Percentiles rank a stretch among this genome's conserved stretches.
Evolutionary conservation across 2,329 filamentous ascomycete species (phyloP).

Genomic region (Neonectria hederae): DNA sequence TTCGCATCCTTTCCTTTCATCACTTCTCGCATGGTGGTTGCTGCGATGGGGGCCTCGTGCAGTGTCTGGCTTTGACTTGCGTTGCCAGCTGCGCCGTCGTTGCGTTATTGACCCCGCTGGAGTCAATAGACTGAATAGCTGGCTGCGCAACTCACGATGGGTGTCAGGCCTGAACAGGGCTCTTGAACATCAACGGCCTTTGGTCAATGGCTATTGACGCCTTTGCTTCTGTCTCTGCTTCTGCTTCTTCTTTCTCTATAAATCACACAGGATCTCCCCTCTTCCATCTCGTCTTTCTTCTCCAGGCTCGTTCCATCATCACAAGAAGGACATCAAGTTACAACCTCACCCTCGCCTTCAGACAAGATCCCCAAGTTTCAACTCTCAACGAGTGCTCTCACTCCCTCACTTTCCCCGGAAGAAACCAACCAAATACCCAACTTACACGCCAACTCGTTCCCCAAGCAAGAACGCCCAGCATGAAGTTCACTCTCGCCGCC

Average conservation of each 20-base stretch:
- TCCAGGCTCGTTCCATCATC: constrained; percentile 39
- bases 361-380: constrained; percentile 28
- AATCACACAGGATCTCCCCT: constrained; percentile 16
- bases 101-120: constrained; percentile 11
- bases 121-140: constrained; percentile 22
- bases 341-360: constrained; percentile 27
- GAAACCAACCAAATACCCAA: constrained; percentile 1
- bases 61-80: not conserved
- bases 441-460: constrained; percentile 19
- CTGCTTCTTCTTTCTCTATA: constrained; percentile 27
- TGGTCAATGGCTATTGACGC: not conserved
- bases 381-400: constrained; percentile 31
- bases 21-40: not conserved
- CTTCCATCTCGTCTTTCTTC: constrained; percentile 15
- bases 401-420: constrained; percentile 10
- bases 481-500: constrained; percentile 44
- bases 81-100: not conserved
- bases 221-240: constrained; percentile 32
- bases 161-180: not conserved
- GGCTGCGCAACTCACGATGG: not conserved
- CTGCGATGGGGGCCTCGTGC: not conserved
- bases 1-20: not conserved
- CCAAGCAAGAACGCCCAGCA: constrained; percentile 18
- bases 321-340: constrained; percentile 29
- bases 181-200: not conserved